Percentiles rank a stretch among this genome's conserved stretches.
phyloP scores from a whole-genome alignment of 352 stramenopile species.

The Thalassiosira mediterranea region DNA sequence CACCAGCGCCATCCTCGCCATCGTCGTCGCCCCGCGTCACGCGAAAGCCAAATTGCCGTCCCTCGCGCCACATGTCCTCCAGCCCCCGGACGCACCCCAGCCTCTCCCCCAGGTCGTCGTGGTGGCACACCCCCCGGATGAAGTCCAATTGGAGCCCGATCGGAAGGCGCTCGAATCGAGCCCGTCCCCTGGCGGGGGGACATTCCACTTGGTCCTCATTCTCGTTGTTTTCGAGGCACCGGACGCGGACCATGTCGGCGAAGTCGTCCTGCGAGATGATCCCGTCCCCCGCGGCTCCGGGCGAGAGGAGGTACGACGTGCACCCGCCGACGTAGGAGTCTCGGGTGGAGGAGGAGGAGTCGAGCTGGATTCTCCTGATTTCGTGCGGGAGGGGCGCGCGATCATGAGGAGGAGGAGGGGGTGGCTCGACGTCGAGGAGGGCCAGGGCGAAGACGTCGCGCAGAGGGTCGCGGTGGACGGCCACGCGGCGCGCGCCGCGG shows the following conservation, averaged over 20 bases:
- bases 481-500: no score
- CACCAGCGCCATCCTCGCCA: neutral
- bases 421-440: neutral
- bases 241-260: neutral
- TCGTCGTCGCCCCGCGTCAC: neutral
- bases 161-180: conserved; percentile 34
- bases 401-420: no score
- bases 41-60: conserved; percentile 27
- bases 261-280: conserved; percentile 19
- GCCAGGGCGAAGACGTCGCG: neutral
- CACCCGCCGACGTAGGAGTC: neutral
- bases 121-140: conserved; percentile 28
- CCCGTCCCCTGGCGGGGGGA: neutral
- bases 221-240: neutral
- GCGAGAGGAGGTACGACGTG: neutral
- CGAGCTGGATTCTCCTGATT: neutral
- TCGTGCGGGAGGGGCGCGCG: neutral
- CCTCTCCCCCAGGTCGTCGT: conserved; percentile 8
- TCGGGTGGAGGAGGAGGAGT: neutral
- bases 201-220: neutral
- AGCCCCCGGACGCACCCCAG: conserved; percentile 37
- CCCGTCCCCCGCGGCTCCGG: neutral
- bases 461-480: neutral
- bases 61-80: conserved; percentile 30
- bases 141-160: conserved; percentile 36